phyloP scores from a whole-genome alignment of 352 stramenopile genomes.

The Albugo laibachii region DNA sequence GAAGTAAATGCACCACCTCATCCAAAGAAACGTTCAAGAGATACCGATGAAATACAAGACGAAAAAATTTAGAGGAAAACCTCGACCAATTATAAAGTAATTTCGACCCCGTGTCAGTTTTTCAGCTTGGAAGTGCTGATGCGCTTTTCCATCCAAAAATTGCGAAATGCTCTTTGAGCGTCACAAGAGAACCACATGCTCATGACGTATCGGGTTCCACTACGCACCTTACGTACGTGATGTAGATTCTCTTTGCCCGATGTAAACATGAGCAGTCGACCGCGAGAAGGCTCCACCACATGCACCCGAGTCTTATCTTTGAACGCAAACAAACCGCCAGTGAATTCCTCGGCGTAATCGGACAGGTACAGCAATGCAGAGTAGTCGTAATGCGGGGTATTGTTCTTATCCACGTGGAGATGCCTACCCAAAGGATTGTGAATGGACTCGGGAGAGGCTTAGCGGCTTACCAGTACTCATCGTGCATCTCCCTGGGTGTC shows the following conservation, averaged over 20 bases:
- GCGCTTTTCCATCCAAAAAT: conserved; percentile 52
- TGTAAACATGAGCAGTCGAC: conserved; percentile 80
- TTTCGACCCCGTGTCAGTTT: no score
- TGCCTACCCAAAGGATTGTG: conserved; percentile 2
- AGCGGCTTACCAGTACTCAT: conserved; percentile 74
- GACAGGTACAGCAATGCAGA: conserved; percentile 34
- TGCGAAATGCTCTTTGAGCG: conserved; percentile 55
- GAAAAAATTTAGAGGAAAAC: no score
- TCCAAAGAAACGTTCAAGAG: neutral
- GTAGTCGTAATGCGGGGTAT: conserved; percentile 43
- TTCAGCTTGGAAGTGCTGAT: no score
- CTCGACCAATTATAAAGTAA: no score
- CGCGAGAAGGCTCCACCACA: conserved; percentile 50
- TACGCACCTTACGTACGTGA: conserved; percentile 47
- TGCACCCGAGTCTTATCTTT: conserved; percentile 55
- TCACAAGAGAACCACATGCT: conserved; percentile 90
- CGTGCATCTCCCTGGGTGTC: conserved; percentile 60
- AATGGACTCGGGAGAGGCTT: neutral
- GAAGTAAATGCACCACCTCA: neutral
- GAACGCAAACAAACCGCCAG: conserved; percentile 19
- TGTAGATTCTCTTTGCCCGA: conserved; percentile 79
- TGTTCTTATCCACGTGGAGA: conserved; percentile 34
- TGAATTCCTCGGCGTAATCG: conserved; percentile 6
- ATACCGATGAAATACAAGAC: neutral
- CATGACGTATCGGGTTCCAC: conserved; percentile 70